Evolutionary conservation across 1,139 yeast species (phyloP).

Genomic region (Lodderomyces orthopsilosis): DNA sequence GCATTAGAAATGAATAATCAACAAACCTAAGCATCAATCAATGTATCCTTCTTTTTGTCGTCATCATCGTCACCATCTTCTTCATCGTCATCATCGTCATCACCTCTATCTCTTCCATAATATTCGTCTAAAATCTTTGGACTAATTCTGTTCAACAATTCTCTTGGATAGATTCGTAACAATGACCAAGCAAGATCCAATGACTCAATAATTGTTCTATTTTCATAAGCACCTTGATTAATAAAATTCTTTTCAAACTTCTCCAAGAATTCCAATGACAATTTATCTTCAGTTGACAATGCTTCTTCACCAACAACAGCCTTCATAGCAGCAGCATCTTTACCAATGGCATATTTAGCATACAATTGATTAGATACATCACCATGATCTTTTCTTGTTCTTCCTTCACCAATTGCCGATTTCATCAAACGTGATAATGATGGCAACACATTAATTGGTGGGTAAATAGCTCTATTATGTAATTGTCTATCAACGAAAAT

Average conservation of each 20-base stretch:
- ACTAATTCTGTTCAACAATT: slow-evolving; percentile 95
- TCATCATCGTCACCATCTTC: slow-evolving; percentile 36
- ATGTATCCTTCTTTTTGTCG: slow-evolving; percentile 34
- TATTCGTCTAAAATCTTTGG: slow-evolving; percentile 95
- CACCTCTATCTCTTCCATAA: slow-evolving; percentile 80
- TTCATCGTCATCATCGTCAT: slow-evolving; percentile 56
- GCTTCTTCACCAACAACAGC: slow-evolving; percentile 99
- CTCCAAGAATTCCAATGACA: slow-evolving; percentile 94
- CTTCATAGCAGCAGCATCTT: slow-evolving; percentile 99
- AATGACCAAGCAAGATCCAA: slow-evolving; percentile 98
- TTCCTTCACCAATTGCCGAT: slow-evolving; percentile 99
- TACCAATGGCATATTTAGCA: slow-evolving; percentile 99
- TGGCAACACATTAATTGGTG: slow-evolving; percentile 97
- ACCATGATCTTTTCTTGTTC: slow-evolving; percentile 99
- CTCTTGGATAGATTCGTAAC: slow-evolving; percentile 97
- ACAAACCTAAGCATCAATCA: slow-evolving; percentile 49
- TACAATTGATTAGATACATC: slow-evolving; percentile 98
- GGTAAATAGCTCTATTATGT: slow-evolving; percentile 93
- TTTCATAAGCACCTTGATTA: slow-evolving; percentile 93
- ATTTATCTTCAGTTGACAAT: slow-evolving; percentile 92
- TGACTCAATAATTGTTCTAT: slow-evolving; percentile 90
- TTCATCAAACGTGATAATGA: slow-evolving; percentile 97
- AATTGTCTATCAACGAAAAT: slow-evolving; percentile 96
- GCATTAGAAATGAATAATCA: not conserved
- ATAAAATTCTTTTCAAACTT: slow-evolving; percentile 95